phyloP scores from a whole-genome alignment of 176 grass and related monocot genomes.

The Oryza meridionalis region DNA sequence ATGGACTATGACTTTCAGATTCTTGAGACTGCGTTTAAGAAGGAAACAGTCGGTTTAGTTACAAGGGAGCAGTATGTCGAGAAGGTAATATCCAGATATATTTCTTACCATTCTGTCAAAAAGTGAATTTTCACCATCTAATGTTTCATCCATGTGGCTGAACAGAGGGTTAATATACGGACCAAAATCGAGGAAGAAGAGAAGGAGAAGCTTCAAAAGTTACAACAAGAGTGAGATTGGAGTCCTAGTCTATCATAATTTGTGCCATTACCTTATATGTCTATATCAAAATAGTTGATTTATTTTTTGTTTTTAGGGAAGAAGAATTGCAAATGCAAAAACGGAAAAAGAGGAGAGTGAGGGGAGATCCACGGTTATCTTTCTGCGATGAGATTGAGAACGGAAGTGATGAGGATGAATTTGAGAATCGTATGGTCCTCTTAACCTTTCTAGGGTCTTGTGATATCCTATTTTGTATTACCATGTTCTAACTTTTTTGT shows the following conservation, averaged over 20 bases:
- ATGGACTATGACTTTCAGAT: slow-evolving; percentile 57
- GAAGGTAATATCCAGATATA: slow-evolving; percentile 61
- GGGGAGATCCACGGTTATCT: slow-evolving; percentile 83
- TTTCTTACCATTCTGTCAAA: not conserved
- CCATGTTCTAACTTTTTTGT: not conserved
- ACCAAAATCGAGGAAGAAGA: slow-evolving; percentile 97
- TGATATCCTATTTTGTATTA: slow-evolving; percentile 22
- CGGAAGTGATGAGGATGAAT: slow-evolving; percentile 85
- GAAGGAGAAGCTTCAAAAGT: slow-evolving; percentile 97
- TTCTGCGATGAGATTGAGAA: slow-evolving; percentile 88
- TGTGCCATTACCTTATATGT: not conserved
- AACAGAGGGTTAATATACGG: slow-evolving; percentile 88
- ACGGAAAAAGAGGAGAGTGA: slow-evolving; percentile 93
- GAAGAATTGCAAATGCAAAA: slow-evolving; percentile 91
- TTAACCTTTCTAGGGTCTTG: slow-evolving; percentile 24
- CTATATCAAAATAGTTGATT: slow-evolving; percentile 24
- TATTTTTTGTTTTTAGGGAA: slow-evolving; percentile 62
- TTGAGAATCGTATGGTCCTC: slow-evolving; percentile 62
- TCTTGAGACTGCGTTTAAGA: slow-evolving; percentile 98
- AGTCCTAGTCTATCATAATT: not conserved
- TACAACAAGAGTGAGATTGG: slow-evolving; percentile 76
- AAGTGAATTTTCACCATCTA: not conserved
- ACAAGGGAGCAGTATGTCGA: slow-evolving; percentile 99
- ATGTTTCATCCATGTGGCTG: slow-evolving; percentile 4
- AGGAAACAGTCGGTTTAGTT: slow-evolving; percentile 96